These are phyloP conservation scores for Hygrophoropsis aurantiaca DNA, from an alignment of 768 basidiomycete genomes.

Conservation along the genomic window DNA sequence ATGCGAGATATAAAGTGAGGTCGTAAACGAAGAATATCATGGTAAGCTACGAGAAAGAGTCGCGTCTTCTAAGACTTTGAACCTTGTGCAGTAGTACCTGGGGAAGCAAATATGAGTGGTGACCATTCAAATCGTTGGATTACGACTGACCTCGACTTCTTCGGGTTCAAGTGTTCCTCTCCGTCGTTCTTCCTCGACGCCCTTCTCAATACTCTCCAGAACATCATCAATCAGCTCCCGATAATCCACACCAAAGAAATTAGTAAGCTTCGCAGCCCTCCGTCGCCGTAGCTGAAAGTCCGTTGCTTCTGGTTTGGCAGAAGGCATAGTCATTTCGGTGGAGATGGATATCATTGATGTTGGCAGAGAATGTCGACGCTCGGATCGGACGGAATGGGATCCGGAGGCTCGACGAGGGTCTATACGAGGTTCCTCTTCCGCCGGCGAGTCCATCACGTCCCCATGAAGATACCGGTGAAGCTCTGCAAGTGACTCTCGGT, in stretches of 20 bases:
- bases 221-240: slow-evolving; percentile 75
- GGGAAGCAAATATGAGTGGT: slow-evolving; percentile 9
- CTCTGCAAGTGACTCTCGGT: slow-evolving; percentile 70
- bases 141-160: slow-evolving; percentile 64
- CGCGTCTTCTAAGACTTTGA: slow-evolving; percentile 25
- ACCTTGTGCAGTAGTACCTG: slow-evolving; percentile 50
- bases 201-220: slow-evolving; percentile 79
- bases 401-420: slow-evolving; percentile 28
- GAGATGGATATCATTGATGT: slow-evolving; percentile 60
- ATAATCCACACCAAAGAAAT: slow-evolving; percentile 89
- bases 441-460: slow-evolving; percentile 15
- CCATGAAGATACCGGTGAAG: slow-evolving; percentile 67
- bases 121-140: not conserved
- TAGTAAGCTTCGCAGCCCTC: slow-evolving; percentile 78
- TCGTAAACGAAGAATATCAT: slow-evolving; percentile 3
- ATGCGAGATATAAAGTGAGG: slow-evolving; percentile 4
- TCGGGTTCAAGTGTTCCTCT: slow-evolving; percentile 63
- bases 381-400: slow-evolving; percentile 47
- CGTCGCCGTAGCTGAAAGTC: slow-evolving; percentile 70
- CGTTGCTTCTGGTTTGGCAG: slow-evolving; percentile 41
- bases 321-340: slow-evolving; percentile 45
- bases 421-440: slow-evolving; percentile 14
- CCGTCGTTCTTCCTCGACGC: slow-evolving; percentile 64
- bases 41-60: slow-evolving; percentile 8
- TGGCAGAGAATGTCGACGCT: slow-evolving; percentile 72